Evolutionary conservation across 2,329 filamentous ascomycete genomes (phyloP).

Genomic region (Parastagonospora avenae): DNA sequence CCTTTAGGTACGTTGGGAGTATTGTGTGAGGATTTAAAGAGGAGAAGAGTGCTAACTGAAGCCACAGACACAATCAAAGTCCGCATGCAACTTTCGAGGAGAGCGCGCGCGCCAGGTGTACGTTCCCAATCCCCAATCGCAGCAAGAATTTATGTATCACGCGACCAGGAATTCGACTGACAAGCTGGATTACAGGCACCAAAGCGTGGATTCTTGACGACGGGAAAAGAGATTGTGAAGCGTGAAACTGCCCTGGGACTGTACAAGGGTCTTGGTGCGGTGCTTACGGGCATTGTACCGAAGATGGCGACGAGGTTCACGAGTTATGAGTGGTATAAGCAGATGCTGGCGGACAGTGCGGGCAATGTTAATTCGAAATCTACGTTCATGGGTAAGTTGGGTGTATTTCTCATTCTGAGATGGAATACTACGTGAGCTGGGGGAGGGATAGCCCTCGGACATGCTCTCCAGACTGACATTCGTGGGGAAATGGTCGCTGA

Average conservation of each 20-base stretch:
- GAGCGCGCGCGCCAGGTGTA: constrained; percentile 80
- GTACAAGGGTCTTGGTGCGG: constrained; percentile 98
- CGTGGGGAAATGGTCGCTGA: constrained; percentile 15
- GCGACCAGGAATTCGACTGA: constrained; percentile 9
- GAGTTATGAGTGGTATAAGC: constrained; percentile 95
- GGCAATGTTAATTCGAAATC: constrained; percentile 71
- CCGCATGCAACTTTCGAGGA: constrained; percentile 94
- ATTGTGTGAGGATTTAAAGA: background rate
- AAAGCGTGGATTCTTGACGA: constrained; percentile 84
- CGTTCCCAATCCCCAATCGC: constrained; percentile 32
- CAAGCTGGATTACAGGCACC: constrained; percentile 56
- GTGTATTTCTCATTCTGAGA: background rate
- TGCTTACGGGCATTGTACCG: constrained; percentile 92
- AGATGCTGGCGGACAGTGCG: constrained; percentile 70
- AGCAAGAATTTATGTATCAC: background rate
- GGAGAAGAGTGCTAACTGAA: constrained; percentile 19
- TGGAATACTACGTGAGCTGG: background rate
- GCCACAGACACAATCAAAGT: constrained; percentile 95
- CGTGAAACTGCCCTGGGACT: constrained; percentile 90
- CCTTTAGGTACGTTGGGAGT: constrained; percentile 70
- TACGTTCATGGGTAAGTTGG: constrained; percentile 71
- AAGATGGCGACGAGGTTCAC: constrained; percentile 99
- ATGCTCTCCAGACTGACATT: background rate
- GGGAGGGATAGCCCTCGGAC: background rate
- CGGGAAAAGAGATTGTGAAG: constrained; percentile 83